These are phyloP conservation scores for Acanthamoeba divionensis DNA, from an alignment of 208 protist genomes.

Conservation along the genomic window DNA sequence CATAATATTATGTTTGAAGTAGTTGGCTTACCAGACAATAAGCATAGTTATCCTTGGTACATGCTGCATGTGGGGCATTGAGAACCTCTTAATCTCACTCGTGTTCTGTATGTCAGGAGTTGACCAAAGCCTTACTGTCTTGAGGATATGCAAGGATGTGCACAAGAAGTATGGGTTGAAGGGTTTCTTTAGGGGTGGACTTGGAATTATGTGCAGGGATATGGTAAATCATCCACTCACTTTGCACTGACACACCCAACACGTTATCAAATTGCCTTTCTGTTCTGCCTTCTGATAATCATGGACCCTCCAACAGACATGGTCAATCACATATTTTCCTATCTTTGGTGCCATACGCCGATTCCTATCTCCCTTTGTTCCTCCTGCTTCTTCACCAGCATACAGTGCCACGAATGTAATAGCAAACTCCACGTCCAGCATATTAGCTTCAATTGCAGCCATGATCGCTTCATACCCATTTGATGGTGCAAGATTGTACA, in stretches of 20 bases:
- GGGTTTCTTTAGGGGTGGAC: constrained; percentile 10
- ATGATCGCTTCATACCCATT: constrained; percentile 39
- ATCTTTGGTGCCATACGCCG: not conserved
- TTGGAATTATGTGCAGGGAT: constrained; percentile 3
- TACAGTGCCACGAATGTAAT: not conserved
- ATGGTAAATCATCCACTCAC: not conserved
- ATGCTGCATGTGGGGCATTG: too few relatives aligned
- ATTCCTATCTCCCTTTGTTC: not conserved
- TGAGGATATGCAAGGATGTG: not conserved
- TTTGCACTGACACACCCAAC: not conserved
- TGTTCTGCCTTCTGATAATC: not conserved
- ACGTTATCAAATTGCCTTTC: too few relatives aligned
- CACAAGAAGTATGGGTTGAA: not conserved
- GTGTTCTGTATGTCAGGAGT: not conserved
- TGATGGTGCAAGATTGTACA: constrained; percentile 31
- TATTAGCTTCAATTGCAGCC: not conserved
- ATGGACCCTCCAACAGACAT: not conserved
- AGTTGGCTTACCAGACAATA: too few relatives aligned
- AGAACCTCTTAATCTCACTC: too few relatives aligned
- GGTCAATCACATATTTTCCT: constrained; percentile 35
- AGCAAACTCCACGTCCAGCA: not conserved
- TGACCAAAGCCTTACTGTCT: not conserved
- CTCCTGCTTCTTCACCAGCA: not conserved
- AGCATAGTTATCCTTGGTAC: too few relatives aligned
- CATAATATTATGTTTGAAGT: too few relatives aligned